Conservation (phyloP, 2,329 filamentous ascomycete species). For the Incumbomyces delicatus region DNA sequence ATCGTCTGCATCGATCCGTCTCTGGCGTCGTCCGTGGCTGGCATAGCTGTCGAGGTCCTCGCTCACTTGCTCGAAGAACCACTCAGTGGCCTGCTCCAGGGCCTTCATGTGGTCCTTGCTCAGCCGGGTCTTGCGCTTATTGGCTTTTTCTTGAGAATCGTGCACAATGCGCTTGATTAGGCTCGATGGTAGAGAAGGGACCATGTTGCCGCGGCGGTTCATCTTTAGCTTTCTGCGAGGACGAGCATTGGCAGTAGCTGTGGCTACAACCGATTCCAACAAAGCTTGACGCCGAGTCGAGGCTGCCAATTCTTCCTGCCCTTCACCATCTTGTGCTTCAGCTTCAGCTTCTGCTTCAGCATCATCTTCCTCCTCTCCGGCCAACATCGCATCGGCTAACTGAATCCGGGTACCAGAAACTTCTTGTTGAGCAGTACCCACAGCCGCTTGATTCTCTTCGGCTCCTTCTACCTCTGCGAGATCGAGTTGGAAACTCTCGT, state of each 20-base stretch:
- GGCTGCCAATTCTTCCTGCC: slow-evolving; percentile 7
- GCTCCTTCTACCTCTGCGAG: neutral
- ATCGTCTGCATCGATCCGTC: slow-evolving; percentile 69
- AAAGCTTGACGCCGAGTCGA: slow-evolving; percentile 8
- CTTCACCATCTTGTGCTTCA: slow-evolving; percentile 12
- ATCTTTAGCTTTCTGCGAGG: slow-evolving; percentile 31
- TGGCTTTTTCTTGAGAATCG: slow-evolving; percentile 39
- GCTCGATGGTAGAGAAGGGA: slow-evolving; percentile 61
- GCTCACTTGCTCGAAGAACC: slow-evolving; percentile 82
- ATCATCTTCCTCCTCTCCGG: slow-evolving; percentile 10
- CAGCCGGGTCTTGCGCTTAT: slow-evolving; percentile 61
- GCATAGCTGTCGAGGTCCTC: slow-evolving; percentile 74
- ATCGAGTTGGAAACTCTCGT: slow-evolving; percentile 18
- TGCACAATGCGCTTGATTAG: slow-evolving; percentile 56
- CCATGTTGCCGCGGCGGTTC: slow-evolving; percentile 64
- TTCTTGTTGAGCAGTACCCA: neutral
- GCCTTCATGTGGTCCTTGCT: slow-evolving; percentile 63
- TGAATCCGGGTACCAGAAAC: neutral
- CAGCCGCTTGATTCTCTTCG: neutral
- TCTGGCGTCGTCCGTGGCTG: slow-evolving; percentile 70
- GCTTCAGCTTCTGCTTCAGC: slow-evolving; percentile 25
- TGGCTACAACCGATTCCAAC: slow-evolving; percentile 24
- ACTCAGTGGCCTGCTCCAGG: slow-evolving; percentile 72
- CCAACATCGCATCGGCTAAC: neutral
- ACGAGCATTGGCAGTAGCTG: slow-evolving; percentile 26